phyloP scores from a whole-genome alignment of 2,329 filamentous ascomycete species.

The Talaromyces sp. region DNA sequence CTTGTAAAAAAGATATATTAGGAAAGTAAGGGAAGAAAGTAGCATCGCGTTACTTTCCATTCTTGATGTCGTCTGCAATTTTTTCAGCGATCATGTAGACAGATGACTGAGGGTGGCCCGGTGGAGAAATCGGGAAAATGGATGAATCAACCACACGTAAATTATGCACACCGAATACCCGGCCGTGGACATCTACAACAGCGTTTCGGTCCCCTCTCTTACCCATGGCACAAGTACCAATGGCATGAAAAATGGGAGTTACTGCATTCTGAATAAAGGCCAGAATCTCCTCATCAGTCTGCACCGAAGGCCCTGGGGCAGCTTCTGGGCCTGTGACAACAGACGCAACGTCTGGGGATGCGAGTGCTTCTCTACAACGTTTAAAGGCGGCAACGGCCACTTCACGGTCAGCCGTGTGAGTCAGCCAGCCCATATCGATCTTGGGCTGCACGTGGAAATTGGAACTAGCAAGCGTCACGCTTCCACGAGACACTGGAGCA shows the following conservation, averaged over 20 bases:
- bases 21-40: too few relatives aligned
- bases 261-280: slow-evolving; percentile 23
- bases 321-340: slow-evolving; percentile 31
- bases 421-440: slow-evolving; percentile 45
- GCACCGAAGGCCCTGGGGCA: slow-evolving; percentile 31
- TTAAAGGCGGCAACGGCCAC: slow-evolving; percentile 40
- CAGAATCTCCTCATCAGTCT: slow-evolving; percentile 41
- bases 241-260: slow-evolving; percentile 30
- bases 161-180: slow-evolving; percentile 23
- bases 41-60: too few relatives aligned
- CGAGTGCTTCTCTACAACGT: slow-evolving; percentile 36
- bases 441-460: slow-evolving; percentile 33
- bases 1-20: too few relatives aligned
- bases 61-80: slow-evolving; percentile 22
- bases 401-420: slow-evolving; percentile 38
- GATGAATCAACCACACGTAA: slow-evolving; percentile 31
- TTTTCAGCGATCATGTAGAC: slow-evolving; percentile 40
- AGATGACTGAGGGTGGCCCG: slow-evolving; percentile 34
- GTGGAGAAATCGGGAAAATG: slow-evolving; percentile 28
- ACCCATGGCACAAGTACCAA: slow-evolving; percentile 34
- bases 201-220: slow-evolving; percentile 20
- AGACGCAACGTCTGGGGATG: slow-evolving; percentile 20
- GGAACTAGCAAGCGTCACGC: slow-evolving; percentile 35
- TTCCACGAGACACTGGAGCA: slow-evolving; percentile 40
- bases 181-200: slow-evolving; percentile 26